Base-by-base conservation (phyloP, 2,329 filamentous ascomycete genomes). In the Aureobasidium sp. region DNA sequence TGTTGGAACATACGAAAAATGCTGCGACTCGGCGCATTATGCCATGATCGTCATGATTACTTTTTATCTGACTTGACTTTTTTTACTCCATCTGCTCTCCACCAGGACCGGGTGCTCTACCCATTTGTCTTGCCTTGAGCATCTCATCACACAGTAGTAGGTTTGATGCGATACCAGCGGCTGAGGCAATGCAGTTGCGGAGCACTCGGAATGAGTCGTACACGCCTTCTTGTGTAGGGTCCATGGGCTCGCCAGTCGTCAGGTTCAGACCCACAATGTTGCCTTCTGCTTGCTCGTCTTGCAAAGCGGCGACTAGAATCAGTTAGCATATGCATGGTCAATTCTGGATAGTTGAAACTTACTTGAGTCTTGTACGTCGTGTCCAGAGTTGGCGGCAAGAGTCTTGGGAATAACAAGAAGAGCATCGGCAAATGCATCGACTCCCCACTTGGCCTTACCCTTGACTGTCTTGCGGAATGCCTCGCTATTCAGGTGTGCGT, bases 391-490 rank as follows among this genome's bases (percentile, higher is more conserved):
- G 67, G 92, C 92, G 50, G 94, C 94, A 66, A 99, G 82, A 2
- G 92, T 97, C 84, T 99, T 99, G 71, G 94, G 94, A 71, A 99
- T 97, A 70, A 99, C 83, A 65, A 99, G 82, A 50, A 99, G 83
- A 59, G 94, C 93, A 76, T 99, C 93, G 8, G 94, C 90, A 75
- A 99, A 99, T 8, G 94, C 94, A 68, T 88, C 85, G 8, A 99
- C 92, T 74, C 94, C 94, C 83, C 86, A 97, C 80, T 96, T 96
- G 44, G 93, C 90, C 82, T 99, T 99, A 71, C 94, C 94, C 83
- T 97, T 99, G 73, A 97, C 89, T 34, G 88, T 88, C 81, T 91
- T 95, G 69, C 83, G 82, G 79, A 97, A 96, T 20, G 83, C 84
- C 71, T 96, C 91, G 67, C 91, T 92, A 74, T 88, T 89, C 65